phyloP scores from a whole-genome alignment of 2,329 filamentous ascomycete species.

The Fusarium fujikuroi region DNA sequence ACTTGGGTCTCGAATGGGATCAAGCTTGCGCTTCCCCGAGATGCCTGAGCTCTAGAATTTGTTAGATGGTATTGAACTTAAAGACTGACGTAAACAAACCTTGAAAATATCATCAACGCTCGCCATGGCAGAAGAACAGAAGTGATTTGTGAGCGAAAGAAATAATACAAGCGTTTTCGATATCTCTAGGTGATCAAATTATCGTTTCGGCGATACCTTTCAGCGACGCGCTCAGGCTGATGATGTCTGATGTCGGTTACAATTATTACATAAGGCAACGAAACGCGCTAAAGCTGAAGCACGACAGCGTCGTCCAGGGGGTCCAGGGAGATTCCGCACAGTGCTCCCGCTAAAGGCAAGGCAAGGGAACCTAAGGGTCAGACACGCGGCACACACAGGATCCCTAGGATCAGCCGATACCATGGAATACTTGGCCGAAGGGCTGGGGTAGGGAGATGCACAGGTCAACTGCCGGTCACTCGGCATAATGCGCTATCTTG shows the following conservation, averaged over 20 bases:
- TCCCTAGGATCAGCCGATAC: conserved; percentile 8
- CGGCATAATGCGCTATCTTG: conserved; percentile 4
- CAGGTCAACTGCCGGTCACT: conserved; percentile 20
- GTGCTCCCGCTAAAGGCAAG: conserved; percentile 10
- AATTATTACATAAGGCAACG: conserved; percentile 15
- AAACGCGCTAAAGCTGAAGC: conserved; percentile 14
- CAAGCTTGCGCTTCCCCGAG: conserved; percentile 71
- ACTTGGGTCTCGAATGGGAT: conserved; percentile 72
- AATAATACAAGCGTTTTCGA: not conserved
- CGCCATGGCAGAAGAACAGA: conserved; percentile 54
- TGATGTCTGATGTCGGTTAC: conserved; percentile 20
- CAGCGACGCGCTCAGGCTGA: conserved; percentile 20
- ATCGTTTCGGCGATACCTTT: conserved; percentile 16
- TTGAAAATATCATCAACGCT: conserved; percentile 71
- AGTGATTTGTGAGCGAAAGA: not conserved
- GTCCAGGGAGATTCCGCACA: conserved; percentile 1
- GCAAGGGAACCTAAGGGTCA: not conserved
- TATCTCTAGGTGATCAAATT: not conserved
- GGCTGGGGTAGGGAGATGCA: not conserved
- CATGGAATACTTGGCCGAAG: conserved; percentile 23
- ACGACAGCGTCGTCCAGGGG: not conserved
- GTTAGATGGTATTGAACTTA: conserved; percentile 19
- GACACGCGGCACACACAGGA: not conserved
- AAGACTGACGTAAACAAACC: conserved; percentile 43
- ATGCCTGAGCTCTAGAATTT: conserved; percentile 51